Conservation (phyloP, 805 yeast species). For the Teunomyces barrocoloradensis region DNA sequence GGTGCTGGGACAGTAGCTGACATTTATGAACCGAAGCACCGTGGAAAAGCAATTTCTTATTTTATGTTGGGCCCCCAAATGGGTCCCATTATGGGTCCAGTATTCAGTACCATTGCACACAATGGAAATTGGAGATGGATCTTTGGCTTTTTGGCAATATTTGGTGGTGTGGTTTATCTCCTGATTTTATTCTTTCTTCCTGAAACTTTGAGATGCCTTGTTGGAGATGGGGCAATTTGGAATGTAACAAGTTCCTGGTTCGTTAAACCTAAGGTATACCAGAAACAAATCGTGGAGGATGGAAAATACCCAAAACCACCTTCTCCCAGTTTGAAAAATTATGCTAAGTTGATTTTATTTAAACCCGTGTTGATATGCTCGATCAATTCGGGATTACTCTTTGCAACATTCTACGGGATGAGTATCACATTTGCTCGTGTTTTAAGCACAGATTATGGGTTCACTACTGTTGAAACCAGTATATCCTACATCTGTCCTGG, state of each 20-base stretch:
- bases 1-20: slow-evolving; percentile 39
- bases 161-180: slow-evolving; percentile 23
- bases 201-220: slow-evolving; percentile 37
- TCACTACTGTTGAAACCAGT: slow-evolving; percentile 34
- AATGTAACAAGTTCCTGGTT: slow-evolving; percentile 14
- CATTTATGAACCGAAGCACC: slow-evolving; percentile 25
- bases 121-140: slow-evolving; percentile 32
- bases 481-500: slow-evolving; percentile 56
- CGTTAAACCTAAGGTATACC: slow-evolving; percentile 27
- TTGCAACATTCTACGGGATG: slow-evolving; percentile 54
- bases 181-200: slow-evolving; percentile 33
- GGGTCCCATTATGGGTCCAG: slow-evolving; percentile 39
- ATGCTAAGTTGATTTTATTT: slow-evolving; percentile 35
- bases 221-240: slow-evolving; percentile 33
- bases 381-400: slow-evolving; percentile 47
- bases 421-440: slow-evolving; percentile 48
- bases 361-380: slow-evolving; percentile 48
- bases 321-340: slow-evolving; percentile 38
- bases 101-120: slow-evolving; percentile 26
- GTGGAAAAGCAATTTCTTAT: slow-evolving; percentile 32
- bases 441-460: slow-evolving; percentile 36
- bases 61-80: slow-evolving; percentile 41
- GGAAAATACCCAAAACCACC: slow-evolving; percentile 44
- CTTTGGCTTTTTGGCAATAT: slow-evolving; percentile 30
- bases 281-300: slow-evolving; percentile 18